These are phyloP conservation scores for Sporisorium reilianum DNA, from an alignment of 1,284 basidiomycete species.

Conservation along the genomic window DNA sequence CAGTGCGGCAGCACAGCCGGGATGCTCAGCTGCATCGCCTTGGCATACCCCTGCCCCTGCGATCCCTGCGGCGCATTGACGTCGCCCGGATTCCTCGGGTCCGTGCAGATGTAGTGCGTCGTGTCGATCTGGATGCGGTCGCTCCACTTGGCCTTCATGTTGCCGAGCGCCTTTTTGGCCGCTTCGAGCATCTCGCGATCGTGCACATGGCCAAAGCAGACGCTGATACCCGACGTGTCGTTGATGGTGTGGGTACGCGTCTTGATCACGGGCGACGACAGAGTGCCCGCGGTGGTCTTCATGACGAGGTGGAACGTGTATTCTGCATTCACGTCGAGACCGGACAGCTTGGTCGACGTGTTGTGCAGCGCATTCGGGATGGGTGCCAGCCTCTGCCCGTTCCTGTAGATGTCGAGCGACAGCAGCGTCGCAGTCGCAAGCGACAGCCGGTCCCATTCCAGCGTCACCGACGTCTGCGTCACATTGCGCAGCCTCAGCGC, in stretches of 20 bases:
- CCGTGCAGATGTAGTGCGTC: constrained; percentile 64
- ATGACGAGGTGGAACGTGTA: constrained; percentile 68
- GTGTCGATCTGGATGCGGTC: constrained; percentile 85
- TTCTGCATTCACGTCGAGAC: constrained; percentile 64
- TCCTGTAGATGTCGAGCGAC: constrained; percentile 66
- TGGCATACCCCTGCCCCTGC: constrained; percentile 48
- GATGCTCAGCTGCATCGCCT: constrained; percentile 67
- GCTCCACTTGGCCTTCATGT: constrained; percentile 74
- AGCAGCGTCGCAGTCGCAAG: constrained; percentile 63
- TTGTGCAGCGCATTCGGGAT: constrained; percentile 66
- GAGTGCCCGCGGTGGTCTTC: constrained; percentile 64
- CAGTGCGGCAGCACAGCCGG: constrained; percentile 68
- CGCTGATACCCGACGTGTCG: constrained; percentile 65
- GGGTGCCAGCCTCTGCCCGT: constrained; percentile 63
- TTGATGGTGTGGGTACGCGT: constrained; percentile 65
- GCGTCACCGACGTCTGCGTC: constrained; percentile 67
- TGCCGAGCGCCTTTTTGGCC: constrained; percentile 48
- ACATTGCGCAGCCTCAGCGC: constrained; percentile 61
- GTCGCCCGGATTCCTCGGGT: constrained; percentile 53
- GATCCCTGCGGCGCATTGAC: constrained; percentile 25
- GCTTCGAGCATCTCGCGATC: constrained; percentile 50
- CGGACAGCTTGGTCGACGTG: constrained; percentile 66
- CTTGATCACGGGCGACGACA: constrained; percentile 57
- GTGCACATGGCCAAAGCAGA: constrained; percentile 63
- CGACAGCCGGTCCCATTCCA: constrained; percentile 66